Conservation (phyloP, 352 stramenopile species). For the Globisporangium splendens region DNA sequence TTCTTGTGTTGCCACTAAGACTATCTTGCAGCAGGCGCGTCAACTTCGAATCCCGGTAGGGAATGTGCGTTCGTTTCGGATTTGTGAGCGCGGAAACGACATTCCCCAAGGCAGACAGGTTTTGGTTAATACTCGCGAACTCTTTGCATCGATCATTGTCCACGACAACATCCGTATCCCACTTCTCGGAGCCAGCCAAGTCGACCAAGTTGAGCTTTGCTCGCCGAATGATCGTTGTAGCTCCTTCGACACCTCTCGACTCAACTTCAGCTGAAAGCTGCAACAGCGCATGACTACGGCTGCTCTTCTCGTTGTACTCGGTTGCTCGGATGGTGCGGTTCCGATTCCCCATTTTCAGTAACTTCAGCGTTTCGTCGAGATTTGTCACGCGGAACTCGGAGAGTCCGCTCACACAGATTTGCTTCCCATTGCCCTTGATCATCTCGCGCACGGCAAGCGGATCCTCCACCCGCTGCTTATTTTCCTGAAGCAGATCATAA, state of each 20-base stretch:
- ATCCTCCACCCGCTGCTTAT: constrained; percentile 49
- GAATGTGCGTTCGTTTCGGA: constrained; percentile 78
- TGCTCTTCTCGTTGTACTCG: constrained; percentile 83
- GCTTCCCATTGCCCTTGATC: constrained; percentile 74
- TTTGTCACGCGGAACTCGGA: constrained; percentile 86
- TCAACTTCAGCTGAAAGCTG: constrained; percentile 83
- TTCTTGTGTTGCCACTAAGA: constrained; percentile 86
- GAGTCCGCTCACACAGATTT: constrained; percentile 89
- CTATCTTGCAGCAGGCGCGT: constrained; percentile 91
- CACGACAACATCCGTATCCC: constrained; percentile 75
- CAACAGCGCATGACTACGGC: constrained; percentile 83
- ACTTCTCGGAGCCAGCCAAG: constrained; percentile 91
- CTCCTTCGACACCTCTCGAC: constrained; percentile 55
- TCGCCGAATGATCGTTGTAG: constrained; percentile 69
- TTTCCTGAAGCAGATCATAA: constrained; percentile 67
- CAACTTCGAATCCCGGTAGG: constrained; percentile 97
- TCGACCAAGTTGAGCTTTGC: constrained; percentile 91
- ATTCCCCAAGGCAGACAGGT: constrained; percentile 86
- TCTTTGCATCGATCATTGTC: constrained; percentile 71
- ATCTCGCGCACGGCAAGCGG: constrained; percentile 54
- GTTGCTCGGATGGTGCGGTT: constrained; percentile 89
- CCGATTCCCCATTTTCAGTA: constrained; percentile 73
- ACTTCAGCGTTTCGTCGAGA: constrained; percentile 68
- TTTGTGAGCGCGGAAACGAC: constrained; percentile 85
- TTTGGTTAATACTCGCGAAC: constrained; percentile 92